Evolutionary conservation across 176 grass and related monocot species (phyloP).

Genomic region (Typha latifolia): DNA sequence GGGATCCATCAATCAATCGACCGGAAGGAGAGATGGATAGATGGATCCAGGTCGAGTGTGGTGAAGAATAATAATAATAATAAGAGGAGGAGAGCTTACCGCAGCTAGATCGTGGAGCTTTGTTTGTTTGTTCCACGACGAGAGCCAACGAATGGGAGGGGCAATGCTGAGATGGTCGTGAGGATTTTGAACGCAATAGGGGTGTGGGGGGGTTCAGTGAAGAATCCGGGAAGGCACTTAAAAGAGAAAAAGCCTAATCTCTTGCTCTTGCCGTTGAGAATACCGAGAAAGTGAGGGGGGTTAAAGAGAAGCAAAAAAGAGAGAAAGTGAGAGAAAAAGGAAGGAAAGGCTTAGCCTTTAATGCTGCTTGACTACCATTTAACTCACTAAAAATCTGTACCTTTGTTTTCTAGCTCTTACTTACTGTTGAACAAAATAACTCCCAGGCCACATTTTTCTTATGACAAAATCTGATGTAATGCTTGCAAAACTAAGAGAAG

Average conservation of each 20-base stretch:
- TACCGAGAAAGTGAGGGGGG: conserved; percentile 8
- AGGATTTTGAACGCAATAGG: background rate
- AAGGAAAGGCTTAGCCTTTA: conserved; percentile 13
- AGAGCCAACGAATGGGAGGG: conserved; percentile 3
- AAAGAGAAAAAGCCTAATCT: conserved; percentile 14
- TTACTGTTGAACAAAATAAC: background rate
- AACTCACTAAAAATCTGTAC: background rate
- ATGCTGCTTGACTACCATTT: conserved; percentile 8
- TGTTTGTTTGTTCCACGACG: background rate
- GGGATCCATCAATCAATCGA: conserved; percentile 8
- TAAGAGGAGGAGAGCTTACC: background rate
- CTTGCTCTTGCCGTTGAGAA: conserved; percentile 9
- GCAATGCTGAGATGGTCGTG: conserved; percentile 1
- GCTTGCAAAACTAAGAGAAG: no score
- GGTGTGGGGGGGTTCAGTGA: conserved; percentile 2
- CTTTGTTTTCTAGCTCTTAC: background rate
- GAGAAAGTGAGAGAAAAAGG: conserved; percentile 2
- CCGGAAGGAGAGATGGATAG: background rate
- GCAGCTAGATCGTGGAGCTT: background rate
- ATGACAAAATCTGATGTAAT: no score
- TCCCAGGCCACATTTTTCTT: no score
- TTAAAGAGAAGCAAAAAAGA: conserved; percentile 12
- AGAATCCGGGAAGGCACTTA: conserved; percentile 5
- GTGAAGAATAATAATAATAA: background rate
- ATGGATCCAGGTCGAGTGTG: background rate